Base-by-base conservation (phyloP, 2,329 filamentous ascomycete genomes). In the Curvularia lunata region DNA sequence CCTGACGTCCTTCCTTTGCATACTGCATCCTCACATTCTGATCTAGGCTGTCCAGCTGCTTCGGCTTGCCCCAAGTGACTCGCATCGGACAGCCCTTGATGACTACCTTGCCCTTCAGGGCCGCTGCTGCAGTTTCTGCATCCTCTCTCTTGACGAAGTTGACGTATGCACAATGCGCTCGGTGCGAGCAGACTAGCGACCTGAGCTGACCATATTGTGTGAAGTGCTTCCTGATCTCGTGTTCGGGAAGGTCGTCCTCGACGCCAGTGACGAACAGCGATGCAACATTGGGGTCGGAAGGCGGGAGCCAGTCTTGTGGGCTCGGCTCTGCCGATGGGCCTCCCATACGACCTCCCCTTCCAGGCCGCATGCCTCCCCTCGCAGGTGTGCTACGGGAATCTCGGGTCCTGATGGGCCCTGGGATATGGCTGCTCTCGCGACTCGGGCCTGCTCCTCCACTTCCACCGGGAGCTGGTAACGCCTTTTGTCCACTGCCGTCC, bases 141-240 rank as follows among this genome's bases (percentile, higher is more conserved):
- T 86, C 89, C 61, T 91, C 87, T 56, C 95, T 86, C 3, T 89
- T 91, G 67, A 92, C 88, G 75, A 92, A 99, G 79, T 99, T 99
- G 79, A 99, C 83, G 73, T 98, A 99, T 1, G 95, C 95, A 76
- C 93, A 98, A 73, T 98, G 95, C 16, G 94, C 94, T 81, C 96
- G 92, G 79, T 99, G 95, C 6, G 93, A 97, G 78, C 95, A 98
- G 37, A 99, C 89, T 16, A 99, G 81, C 25, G 92, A 97, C 69
- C 95, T 91, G 59, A 99, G 88, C 72, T 94, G 91, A 62, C 95
- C 95, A 69, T 93, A 92, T 18, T 86, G 85, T 59, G 91, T 87
- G 81, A 99, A 99, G 77, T 96, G 95, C 2, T 92, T 89, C 47
- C 95, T 90, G 25, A 99, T 83, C 70, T 93, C 92, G 78, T 93